phyloP scores from a whole-genome alignment of 2,329 filamentous ascomycete species.

The Elsinoe australis region DNA sequence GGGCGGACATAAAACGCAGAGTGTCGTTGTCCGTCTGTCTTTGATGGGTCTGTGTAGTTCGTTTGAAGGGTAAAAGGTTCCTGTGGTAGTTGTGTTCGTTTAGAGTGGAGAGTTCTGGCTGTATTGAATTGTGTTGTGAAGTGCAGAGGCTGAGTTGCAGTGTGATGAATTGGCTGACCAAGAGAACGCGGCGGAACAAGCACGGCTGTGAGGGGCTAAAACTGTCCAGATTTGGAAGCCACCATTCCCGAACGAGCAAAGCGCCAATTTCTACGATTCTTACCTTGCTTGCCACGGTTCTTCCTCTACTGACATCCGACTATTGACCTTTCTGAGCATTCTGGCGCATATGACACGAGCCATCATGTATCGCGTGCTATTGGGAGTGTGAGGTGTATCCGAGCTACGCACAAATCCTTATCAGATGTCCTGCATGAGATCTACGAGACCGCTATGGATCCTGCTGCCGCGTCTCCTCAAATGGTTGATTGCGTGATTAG shows the following conservation, averaged over 20 bases:
- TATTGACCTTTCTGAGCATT: too few species aligned
- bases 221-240: too few species aligned
- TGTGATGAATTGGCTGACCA: neutral
- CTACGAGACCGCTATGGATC: neutral
- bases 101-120: conserved; percentile 17
- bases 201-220: too few species aligned
- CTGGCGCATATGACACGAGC: too few species aligned
- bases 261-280: too few species aligned
- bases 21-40: conserved; percentile 18
- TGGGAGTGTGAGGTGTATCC: too few species aligned
- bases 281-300: too few species aligned
- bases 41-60: conserved; percentile 7
- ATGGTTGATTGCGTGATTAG: conserved; percentile 15
- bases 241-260: too few species aligned
- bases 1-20: conserved; percentile 65
- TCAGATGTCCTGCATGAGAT: neutral
- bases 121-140: conserved; percentile 16
- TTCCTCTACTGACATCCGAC: too few species aligned
- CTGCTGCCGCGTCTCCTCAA: neutral
- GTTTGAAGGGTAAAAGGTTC: conserved; percentile 7
- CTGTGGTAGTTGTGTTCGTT: conserved; percentile 6
- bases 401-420: neutral
- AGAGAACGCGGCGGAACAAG: conserved; percentile 3
- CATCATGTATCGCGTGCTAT: too few species aligned
- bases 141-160: conserved; percentile 11